These are phyloP conservation scores for Cutaneotrichosporon sp. DNA, from an alignment of 1,284 basidiomycete genomes.

Conservation along the genomic window DNA sequence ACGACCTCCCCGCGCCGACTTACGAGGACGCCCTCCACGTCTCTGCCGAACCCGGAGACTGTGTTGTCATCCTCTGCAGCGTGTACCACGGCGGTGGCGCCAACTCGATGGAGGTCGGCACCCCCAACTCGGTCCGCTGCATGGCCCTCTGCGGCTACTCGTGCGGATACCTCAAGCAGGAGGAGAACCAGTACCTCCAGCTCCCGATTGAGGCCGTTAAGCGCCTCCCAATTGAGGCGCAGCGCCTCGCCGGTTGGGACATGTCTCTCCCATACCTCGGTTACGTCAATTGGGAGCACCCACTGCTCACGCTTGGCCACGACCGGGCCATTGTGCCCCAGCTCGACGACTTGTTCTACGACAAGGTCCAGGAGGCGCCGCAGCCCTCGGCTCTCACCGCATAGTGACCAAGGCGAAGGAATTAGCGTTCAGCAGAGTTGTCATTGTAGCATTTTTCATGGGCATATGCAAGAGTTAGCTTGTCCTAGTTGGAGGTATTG, in stretches of 20 bases:
- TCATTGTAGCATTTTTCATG: not conserved
- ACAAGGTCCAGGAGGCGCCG: constrained; percentile 21
- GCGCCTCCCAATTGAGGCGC: constrained; percentile 21
- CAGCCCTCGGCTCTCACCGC: constrained; percentile 10
- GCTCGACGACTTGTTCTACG: constrained; percentile 28
- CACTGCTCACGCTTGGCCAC: constrained; percentile 25
- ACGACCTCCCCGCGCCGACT: constrained; percentile 24
- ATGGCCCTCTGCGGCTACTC: constrained; percentile 23
- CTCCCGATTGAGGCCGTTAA: constrained; percentile 22
- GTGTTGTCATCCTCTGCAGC: constrained; percentile 25
- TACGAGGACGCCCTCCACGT: constrained; percentile 25
- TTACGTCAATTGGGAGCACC: constrained; percentile 27
- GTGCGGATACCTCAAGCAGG: constrained; percentile 26
- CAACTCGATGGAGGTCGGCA: constrained; percentile 21
- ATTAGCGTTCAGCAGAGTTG: not conserved
- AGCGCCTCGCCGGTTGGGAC: constrained; percentile 26
- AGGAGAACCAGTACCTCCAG: constrained; percentile 31
- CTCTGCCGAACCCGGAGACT: constrained; percentile 24
- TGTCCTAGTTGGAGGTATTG: not conserved
- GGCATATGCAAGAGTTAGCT: constrained; percentile 2
- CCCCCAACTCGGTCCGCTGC: constrained; percentile 20
- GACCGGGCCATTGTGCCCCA: constrained; percentile 18
- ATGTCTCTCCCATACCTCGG: constrained; percentile 25
- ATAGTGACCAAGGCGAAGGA: not conserved
- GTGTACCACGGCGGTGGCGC: constrained; percentile 26